These are phyloP conservation scores for Aquilaria sinensis DNA, from an alignment of 345 rosid species.

Conservation along the genomic window DNA sequence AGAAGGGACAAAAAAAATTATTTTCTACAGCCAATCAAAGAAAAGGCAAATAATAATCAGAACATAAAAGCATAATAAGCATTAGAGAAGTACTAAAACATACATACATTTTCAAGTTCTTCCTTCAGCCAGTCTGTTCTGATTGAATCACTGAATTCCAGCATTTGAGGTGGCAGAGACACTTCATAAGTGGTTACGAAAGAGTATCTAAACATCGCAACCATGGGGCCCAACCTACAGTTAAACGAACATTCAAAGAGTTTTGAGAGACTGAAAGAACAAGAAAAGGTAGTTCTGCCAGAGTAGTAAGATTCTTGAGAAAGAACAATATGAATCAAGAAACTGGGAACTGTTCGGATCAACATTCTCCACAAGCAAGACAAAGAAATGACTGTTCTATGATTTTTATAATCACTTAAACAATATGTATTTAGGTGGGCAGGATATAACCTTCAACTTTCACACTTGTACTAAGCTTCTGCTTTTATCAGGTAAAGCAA, in stretches of 20 bases:
- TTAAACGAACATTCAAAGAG: conserved; percentile 8
- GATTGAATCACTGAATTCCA: conserved; percentile 52
- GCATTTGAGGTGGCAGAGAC: conserved; percentile 64
- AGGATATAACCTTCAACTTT: too few species aligned
- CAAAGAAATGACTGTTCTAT: too few species aligned
- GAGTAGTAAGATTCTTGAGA: neutral
- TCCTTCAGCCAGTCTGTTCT: conserved; percentile 44
- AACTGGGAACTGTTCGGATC: too few species aligned
- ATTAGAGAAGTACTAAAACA: conserved; percentile 6
- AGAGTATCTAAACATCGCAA: conserved; percentile 85
- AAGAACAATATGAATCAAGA: conserved; percentile 1
- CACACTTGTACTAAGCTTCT: too few species aligned
- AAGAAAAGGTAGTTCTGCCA: neutral
- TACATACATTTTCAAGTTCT: conserved; percentile 54
- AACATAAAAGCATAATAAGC: neutral
- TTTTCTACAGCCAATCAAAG: conserved; percentile 8
- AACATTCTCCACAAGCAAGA: too few species aligned
- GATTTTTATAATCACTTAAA: too few species aligned
- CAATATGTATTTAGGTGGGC: too few species aligned
- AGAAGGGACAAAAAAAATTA: neutral
- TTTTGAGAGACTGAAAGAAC: conserved; percentile 2
- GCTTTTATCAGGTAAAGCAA: too few species aligned
- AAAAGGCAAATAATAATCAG: neutral
- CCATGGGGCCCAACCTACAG: conserved; percentile 80
- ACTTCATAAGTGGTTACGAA: conserved; percentile 58